These are phyloP conservation scores for Avena insularis DNA, from an alignment of 176 grass and related monocot genomes.

Conservation along the genomic window DNA sequence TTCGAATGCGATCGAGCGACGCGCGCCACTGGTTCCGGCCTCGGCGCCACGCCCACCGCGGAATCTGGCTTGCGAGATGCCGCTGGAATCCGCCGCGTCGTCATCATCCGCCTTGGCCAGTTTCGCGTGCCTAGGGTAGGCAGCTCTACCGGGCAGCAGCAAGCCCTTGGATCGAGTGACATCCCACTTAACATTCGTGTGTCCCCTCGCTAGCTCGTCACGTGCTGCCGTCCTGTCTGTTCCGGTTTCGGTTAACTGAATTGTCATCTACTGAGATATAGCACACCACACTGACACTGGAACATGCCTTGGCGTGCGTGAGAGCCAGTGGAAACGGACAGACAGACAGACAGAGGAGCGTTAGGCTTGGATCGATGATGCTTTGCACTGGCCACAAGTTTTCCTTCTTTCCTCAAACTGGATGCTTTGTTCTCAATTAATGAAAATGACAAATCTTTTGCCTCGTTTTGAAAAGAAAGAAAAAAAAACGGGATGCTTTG, in stretches of 20 bases:
- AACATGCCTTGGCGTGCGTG: background rate
- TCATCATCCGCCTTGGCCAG: background rate
- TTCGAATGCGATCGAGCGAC: background rate
- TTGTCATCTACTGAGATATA: background rate
- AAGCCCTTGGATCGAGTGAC: no score
- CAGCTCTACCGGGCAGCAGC: no score
- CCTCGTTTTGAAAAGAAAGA: no score
- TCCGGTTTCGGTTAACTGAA: background rate
- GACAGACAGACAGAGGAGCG: background rate
- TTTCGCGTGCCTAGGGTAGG: background rate
- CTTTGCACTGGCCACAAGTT: slow-evolving; percentile 14
- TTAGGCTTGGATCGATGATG: background rate
- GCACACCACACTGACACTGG: background rate
- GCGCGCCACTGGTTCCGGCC: background rate
- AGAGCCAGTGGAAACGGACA: background rate
- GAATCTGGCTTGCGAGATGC: background rate
- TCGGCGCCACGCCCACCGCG: background rate
- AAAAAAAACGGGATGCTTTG: background rate
- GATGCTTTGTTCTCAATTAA: background rate
- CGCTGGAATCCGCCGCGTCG: background rate
- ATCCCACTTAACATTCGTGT: no score
- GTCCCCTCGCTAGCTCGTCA: no score
- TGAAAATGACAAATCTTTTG: no score
- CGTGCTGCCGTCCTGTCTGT: background rate
- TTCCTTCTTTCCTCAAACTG: background rate